These are phyloP conservation scores for Epichloe uncinata DNA, from an alignment of 2,329 filamentous ascomycete species.

Conservation along the genomic window DNA sequence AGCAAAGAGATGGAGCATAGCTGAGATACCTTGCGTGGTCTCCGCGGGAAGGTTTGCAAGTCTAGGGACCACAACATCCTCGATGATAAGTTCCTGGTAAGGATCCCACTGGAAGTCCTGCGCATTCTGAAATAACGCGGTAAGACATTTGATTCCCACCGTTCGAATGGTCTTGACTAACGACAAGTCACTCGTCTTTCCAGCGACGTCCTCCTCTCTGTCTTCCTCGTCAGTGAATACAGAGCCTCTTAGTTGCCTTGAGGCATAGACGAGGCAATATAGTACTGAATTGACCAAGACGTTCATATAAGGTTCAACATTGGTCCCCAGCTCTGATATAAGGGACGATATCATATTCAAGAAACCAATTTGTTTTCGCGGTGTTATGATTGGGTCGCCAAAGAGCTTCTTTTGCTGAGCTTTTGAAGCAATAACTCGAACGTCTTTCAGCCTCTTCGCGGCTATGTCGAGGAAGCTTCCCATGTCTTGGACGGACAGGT, in stretches of 20 bases:
- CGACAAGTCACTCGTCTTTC: slow-evolving; percentile 35
- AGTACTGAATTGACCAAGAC: slow-evolving; percentile 64
- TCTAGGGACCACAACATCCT: slow-evolving; percentile 63
- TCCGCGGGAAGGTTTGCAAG: slow-evolving; percentile 69
- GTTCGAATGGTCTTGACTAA: slow-evolving; percentile 54
- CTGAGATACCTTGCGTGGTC: slow-evolving; percentile 80
- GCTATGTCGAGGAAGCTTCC: slow-evolving; percentile 74
- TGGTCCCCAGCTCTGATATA: slow-evolving; percentile 68
- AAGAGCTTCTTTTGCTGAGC: slow-evolving; percentile 39
- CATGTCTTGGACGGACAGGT: slow-evolving; percentile 61
- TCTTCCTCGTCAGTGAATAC: slow-evolving; percentile 18
- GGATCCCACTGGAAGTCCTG: slow-evolving; percentile 56
- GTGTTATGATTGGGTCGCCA: slow-evolving; percentile 43
- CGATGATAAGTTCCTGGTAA: slow-evolving; percentile 58
- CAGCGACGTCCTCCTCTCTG: slow-evolving; percentile 27
- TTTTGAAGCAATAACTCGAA: slow-evolving; percentile 42
- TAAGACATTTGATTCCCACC: slow-evolving; percentile 70
- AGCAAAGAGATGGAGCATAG: slow-evolving; percentile 64
- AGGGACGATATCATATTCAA: slow-evolving; percentile 84
- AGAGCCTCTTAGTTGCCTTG: slow-evolving; percentile 39
- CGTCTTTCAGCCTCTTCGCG: slow-evolving; percentile 52
- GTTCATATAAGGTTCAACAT: slow-evolving; percentile 53
- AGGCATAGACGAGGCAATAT: slow-evolving; percentile 65
- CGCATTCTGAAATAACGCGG: slow-evolving; percentile 62
- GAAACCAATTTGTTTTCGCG: slow-evolving; percentile 78